These are phyloP conservation scores for Stagonosporopsis chrysanthemi DNA, from an alignment of 2,329 filamentous ascomycete genomes.

Conservation along the genomic window DNA sequence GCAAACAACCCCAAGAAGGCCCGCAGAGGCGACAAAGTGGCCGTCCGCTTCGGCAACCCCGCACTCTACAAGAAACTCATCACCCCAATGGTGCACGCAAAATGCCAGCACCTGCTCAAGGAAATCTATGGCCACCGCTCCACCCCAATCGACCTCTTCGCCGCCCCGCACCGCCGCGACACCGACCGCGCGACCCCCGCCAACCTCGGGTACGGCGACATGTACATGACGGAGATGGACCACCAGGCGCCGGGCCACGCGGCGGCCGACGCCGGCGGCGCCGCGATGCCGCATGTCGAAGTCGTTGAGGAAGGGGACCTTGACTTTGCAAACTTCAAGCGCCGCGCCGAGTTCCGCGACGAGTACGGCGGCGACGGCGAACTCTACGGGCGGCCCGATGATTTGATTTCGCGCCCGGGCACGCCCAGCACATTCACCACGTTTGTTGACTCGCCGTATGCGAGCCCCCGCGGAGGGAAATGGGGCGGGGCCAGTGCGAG, in stretches of 20 bases:
- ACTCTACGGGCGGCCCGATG: slow-evolving; percentile 64
- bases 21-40: slow-evolving; percentile 67
- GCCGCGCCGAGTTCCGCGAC: slow-evolving; percentile 83
- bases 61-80: slow-evolving; percentile 74
- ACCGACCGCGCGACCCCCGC: slow-evolving; percentile 52
- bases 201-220: slow-evolving; percentile 77
- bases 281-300: slow-evolving; percentile 71
- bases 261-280: background rate
- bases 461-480: background rate
- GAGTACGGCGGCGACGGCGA: slow-evolving; percentile 77
- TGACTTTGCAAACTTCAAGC: slow-evolving; percentile 91
- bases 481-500: background rate
- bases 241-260: slow-evolving; percentile 61
- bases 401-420: slow-evolving; percentile 56
- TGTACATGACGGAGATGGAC: slow-evolving; percentile 79
- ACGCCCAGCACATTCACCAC: slow-evolving; percentile 43
- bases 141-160: slow-evolving; percentile 55
- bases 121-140: slow-evolving; percentile 83
- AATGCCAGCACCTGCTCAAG: slow-evolving; percentile 82
- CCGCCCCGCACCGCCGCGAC: slow-evolving; percentile 32
- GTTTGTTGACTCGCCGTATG: slow-evolving; percentile 29
- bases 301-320: slow-evolving; percentile 84
- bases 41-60: slow-evolving; percentile 84
- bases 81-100: slow-evolving; percentile 87
- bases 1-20: slow-evolving; percentile 35